Evolutionary conservation across 2,329 filamentous ascomycete genomes (phyloP), one percentile per base, ranked within the genome.

Genomic region (Escovopsis sp.): DNA sequence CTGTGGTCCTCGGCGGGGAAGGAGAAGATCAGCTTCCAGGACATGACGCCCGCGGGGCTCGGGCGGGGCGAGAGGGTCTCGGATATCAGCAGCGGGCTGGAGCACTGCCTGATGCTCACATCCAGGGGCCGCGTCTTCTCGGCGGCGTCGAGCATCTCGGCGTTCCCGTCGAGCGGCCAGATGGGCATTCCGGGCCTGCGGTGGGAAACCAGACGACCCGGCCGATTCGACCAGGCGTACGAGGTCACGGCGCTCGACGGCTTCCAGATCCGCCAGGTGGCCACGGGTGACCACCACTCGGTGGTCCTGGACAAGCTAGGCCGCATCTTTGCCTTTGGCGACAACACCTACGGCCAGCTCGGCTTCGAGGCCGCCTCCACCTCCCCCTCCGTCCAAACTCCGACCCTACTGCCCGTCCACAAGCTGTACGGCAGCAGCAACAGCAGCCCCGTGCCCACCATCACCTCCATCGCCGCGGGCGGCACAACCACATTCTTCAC

Each of bases 321-420:
- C 13, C 72, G 76, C 13, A 69, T 90, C 13, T 94, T 90, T 55
- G 68, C 76, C 6, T 96, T 93, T 59, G 90, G 90, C 27, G 87
- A 96, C 55, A 96, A 96, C 58, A 76, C 77, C 0, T 72, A 74
- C 30, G 90, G 90, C n/a, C 90, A 96, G 56, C 68, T 96, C 4
- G 88, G 88, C n/a, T 76, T 88, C 47, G 74, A 84, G 34, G 72
- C 70, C 35, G 74, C 75, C 33, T 53, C 69, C 0, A 70, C 78
- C 19, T 62, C 72, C 13, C 65, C 72, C 7, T 70, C 62, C 38
- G 63, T 81, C 17, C 81, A 88, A 43, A 67, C 68, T 0, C 86
- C 90, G 0, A 72, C 76, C 4, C 67, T 77, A 5, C 54, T 96
- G 2, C 71, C 82, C 1, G 69, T 83, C 27, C 70, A 73, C 41